Base-by-base conservation (phyloP, 352 stramenopile genomes). In the Globisporangium canariense region DNA sequence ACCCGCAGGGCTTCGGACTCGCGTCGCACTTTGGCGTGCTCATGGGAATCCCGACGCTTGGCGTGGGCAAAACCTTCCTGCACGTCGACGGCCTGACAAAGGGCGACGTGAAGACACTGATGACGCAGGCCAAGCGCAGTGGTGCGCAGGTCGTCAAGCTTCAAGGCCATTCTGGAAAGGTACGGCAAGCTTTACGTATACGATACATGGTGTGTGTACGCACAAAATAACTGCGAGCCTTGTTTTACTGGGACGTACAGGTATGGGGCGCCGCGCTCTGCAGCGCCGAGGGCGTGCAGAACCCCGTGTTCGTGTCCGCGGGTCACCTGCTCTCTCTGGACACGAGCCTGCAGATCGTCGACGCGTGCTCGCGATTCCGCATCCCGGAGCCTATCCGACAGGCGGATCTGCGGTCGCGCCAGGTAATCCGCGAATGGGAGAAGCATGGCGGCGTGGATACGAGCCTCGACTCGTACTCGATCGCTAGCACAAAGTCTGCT, bases 1-100 rank as follows among this genome's bases (percentile, higher is more conserved):
- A 99, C 62, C 88, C 91, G 13, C 75, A 94, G 43, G 81, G 88
- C 46, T 97, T 97, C 62, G 94, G 96, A 5, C 77, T 98, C 2
- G 96, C 96, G 13, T 98, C 86, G 36, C 94, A 98, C 74, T 86
- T 99, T 40, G 94, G 94, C 18, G 91, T 98, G 25, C 74, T 96
- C 8, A 83, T 82, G 46, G 71, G 76, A n/a, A 86, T 98, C 51
- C 88, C 89, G 4, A 98, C 91, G 0, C 89, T 98, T 52, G 94
- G 96, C 6, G 81, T 98, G 11, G 86, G 85, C 40, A 96, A 96
- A 69, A 94, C 82, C 3, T 96, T 98, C 63, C 79, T 97, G 25
- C 86, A 96, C 58, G 78, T 97, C 16, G 89, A 97, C 60, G 89
- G 90, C 13, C 79, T 95, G 36, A 93, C 90, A 3, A 92, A 91